Base-by-base conservation (phyloP, 345 rosid species). In the Cardamine occulta region DNA sequence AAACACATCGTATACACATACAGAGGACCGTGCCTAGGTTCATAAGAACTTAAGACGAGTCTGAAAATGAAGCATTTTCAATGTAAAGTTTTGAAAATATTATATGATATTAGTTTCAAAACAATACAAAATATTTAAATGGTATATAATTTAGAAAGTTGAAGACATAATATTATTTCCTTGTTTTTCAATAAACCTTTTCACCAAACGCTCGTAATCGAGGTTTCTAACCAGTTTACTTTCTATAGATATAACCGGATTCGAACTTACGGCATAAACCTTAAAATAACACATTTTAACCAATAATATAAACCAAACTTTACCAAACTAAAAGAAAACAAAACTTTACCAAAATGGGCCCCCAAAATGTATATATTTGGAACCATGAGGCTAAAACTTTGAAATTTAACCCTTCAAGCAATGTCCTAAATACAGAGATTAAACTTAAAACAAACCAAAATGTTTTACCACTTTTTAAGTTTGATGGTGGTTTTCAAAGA, bases 1-100 rank as follows among this genome's bases (percentile, higher is more conserved):
- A 65, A 65, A 49, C 26, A 70, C 73, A 53, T 68, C 39, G 52
- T 31, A 39, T 6, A 29, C 39, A 57, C 21, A 57, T 59, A 18
- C 48, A 60, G 17, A 45, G 19, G 21, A 47, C 21, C 8, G 8
- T 45, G 19, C 19, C 49, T 44, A 44, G 17, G 17, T 42, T 42
- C 48, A 42, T 14, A 45, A 45, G 9, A 45, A 45, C 49, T 45
- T 45, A 15, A 45, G 8, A 2, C 19, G 19, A 45, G 49, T 45
- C 18, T 15, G 18, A 45, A 44, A 45, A 47, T n/a, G 9, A n/a
- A 15, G 51, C 7, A 45, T 45, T 14, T 44, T 44, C 8, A 45
- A 15, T 45, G 19, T n/a, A n/a, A n/a, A n/a, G 21, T 47, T 47
- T 47, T 47, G 7, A n/a, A 2, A n/a, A 47, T 19, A 47, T n/a